Base-by-base conservation (phyloP, 768 basidiomycete species). In the Mycena chlorophos region DNA sequence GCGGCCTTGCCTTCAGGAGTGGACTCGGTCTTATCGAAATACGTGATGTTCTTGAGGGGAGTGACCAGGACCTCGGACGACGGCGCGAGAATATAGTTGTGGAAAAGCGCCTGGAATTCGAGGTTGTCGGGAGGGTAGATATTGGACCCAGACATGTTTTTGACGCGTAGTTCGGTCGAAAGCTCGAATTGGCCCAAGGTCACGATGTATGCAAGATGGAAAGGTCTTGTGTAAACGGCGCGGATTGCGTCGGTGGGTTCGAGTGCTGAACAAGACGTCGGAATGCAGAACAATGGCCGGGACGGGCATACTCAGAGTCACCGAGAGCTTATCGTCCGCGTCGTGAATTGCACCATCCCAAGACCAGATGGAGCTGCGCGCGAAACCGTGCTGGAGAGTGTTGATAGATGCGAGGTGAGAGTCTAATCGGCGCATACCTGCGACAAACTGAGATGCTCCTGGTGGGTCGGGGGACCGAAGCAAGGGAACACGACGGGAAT, bases 41-140 rank as follows among this genome's bases (percentile, higher is more conserved):
- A 98, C 5, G 56, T 68, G 16, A 86, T 66, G 27, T 85, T 80
- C 64, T 85, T 77, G 29, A 96, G 77, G 5, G 90, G 81, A 6
- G 76, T 75, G 59, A 93, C 76, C 2, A 79, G 69, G n/a, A 84
- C 83, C 3, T 83, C 64, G 16, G 85, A 23, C 8, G 45, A 72
- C 42, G 88, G 83, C 42, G 83, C 82, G 10, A 80, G 81, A 61
- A 97, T 80, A 72, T 99, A 99, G 47, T 84, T 94, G 72, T 99
- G 97, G 51, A 99, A 80, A 42, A 98, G 78, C 1, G 94, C 89
- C 69, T 99, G 97, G 76, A 96, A 98, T 67, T 88, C 84, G 38
- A 98, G 78, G 4, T 66, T 59, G 39, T 81, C 76, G 0, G 73
- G 65, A 3, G 70, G 71, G 48, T 68, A 68, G 3, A 62, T 57